Percentiles rank a stretch among this genome's conserved stretches.
phyloP scores from a whole-genome alignment of 257 asterid species.

The Galeopsis tetrahit region DNA sequence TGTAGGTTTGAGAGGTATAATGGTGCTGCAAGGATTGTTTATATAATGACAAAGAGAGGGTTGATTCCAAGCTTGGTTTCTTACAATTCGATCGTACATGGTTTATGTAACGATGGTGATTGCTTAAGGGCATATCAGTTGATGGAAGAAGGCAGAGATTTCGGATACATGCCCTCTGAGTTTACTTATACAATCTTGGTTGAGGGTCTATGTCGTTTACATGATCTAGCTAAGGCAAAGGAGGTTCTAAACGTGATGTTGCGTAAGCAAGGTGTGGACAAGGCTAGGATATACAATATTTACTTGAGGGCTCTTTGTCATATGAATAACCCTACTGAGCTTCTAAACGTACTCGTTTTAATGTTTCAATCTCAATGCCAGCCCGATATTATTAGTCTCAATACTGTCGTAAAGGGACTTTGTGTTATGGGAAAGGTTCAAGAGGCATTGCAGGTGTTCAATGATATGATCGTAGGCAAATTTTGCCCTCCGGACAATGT shows the following conservation, averaged over 20 bases:
- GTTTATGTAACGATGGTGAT: conserved; percentile 72
- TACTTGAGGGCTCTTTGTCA: conserved; percentile 81
- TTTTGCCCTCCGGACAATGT: conserved; percentile 81
- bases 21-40: conserved; percentile 87
- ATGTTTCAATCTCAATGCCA: conserved; percentile 82
- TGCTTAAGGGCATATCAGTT: conserved; percentile 80
- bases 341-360: conserved; percentile 68
- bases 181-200: conserved; percentile 74
- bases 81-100: conserved; percentile 74
- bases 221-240: conserved; percentile 71
- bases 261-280: conserved; percentile 46
- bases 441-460: conserved; percentile 68
- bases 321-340: conserved; percentile 72
- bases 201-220: conserved; percentile 67
- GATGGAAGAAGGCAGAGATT: conserved; percentile 67
- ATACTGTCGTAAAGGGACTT: conserved; percentile 81
- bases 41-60: conserved; percentile 85
- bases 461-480: conserved; percentile 73
- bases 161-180: conserved; percentile 76
- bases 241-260: conserved; percentile 66
- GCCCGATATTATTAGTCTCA: conserved; percentile 78
- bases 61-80: conserved; percentile 61
- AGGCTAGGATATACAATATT: conserved; percentile 77
- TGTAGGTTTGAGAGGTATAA: conserved; percentile 72
- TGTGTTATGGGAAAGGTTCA: conserved; percentile 72